phyloP scores from a whole-genome alignment of 192 early-diverging fungal species.

The Coemansia sp. region DNA sequence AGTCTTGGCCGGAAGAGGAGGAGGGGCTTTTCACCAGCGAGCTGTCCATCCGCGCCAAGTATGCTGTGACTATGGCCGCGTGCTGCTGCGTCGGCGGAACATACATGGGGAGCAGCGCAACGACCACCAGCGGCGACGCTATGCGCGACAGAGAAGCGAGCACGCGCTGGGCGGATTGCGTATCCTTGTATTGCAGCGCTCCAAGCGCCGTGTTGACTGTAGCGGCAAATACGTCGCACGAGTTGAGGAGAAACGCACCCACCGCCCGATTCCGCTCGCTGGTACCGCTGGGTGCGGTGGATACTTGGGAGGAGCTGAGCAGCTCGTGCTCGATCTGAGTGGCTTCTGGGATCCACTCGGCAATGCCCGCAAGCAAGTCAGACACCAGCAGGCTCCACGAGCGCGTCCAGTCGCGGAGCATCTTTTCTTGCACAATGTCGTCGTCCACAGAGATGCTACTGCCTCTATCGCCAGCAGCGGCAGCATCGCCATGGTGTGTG shows the following conservation, averaged over 20 bases:
- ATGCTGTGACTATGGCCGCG: conserved; percentile 22
- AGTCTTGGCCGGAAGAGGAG: no score
- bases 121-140: conserved; percentile 22
- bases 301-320: conserved; percentile 12
- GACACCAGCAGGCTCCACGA: conserved; percentile 33
- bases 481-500: background rate
- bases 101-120: conserved; percentile 32
- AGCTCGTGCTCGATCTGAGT: conserved; percentile 44
- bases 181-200: conserved; percentile 22
- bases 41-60: conserved; percentile 17
- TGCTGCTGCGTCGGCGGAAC: conserved; percentile 32
- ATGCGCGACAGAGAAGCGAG: conserved; percentile 11
- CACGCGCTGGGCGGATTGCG: conserved; percentile 14
- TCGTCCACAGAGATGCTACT: conserved; percentile 9
- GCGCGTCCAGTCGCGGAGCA: conserved; percentile 47
- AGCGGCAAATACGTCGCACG: conserved; percentile 12
- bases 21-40: conserved; percentile 1
- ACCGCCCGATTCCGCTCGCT: conserved; percentile 5
- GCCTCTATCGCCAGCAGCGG: no score
- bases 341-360: conserved; percentile 28
- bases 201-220: conserved; percentile 16
- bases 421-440: conserved; percentile 38
- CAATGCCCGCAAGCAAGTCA: conserved; percentile 16
- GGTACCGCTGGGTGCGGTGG: background rate
- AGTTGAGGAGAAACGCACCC: conserved; percentile 11